A percentile compares a stretch with the other conserved stretches of the same genome.
Conservation (phyloP, 257 asterid species). For the Nicotiana tomentosiformis region DNA sequence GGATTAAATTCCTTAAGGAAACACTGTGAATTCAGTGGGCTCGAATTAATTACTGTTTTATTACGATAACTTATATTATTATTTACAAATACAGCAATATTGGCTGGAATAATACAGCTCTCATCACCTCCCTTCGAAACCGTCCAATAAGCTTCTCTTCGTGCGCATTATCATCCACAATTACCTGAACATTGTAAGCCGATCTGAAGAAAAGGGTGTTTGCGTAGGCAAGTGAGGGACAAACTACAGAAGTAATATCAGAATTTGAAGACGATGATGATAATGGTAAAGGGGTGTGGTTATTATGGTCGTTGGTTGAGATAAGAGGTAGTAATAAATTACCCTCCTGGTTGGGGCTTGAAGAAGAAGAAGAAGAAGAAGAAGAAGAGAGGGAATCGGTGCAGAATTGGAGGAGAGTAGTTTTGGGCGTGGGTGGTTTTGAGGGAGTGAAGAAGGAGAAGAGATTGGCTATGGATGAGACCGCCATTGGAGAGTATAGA, state of each 20-base stretch:
- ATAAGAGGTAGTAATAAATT: slow-evolving; percentile 18
- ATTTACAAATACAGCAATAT: too few relatives aligned
- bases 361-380: slow-evolving; percentile 12
- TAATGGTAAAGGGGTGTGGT: background rate
- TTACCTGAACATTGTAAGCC: slow-evolving; percentile 67
- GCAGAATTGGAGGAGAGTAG: slow-evolving; percentile 30
- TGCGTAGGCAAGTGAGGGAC: slow-evolving; percentile 57
- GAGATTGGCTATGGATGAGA: slow-evolving; percentile 41
- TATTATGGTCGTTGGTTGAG: slow-evolving; percentile 23
- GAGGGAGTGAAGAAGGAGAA: slow-evolving; percentile 55
- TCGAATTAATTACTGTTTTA: too few relatives aligned
- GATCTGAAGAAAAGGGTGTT: slow-evolving; percentile 59
- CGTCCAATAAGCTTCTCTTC: slow-evolving; percentile 79
- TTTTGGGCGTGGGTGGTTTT: slow-evolving; percentile 30
- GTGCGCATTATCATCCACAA: slow-evolving; percentile 73
- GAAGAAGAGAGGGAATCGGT: slow-evolving; percentile 3
- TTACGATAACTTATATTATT: too few relatives aligned
- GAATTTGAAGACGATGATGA: slow-evolving; percentile 9
- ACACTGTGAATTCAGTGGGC: too few relatives aligned
- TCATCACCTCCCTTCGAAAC: slow-evolving; percentile 86
- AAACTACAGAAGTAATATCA: slow-evolving; percentile 49
- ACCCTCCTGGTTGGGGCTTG: slow-evolving; percentile 9
- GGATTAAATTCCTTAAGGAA: too few relatives aligned
- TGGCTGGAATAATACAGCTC: slow-evolving; percentile 26
- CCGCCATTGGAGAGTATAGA: background rate